These are phyloP conservation scores for Kwoniella sp. DNA, from an alignment of 768 basidiomycete genomes.

Conservation along the genomic window DNA sequence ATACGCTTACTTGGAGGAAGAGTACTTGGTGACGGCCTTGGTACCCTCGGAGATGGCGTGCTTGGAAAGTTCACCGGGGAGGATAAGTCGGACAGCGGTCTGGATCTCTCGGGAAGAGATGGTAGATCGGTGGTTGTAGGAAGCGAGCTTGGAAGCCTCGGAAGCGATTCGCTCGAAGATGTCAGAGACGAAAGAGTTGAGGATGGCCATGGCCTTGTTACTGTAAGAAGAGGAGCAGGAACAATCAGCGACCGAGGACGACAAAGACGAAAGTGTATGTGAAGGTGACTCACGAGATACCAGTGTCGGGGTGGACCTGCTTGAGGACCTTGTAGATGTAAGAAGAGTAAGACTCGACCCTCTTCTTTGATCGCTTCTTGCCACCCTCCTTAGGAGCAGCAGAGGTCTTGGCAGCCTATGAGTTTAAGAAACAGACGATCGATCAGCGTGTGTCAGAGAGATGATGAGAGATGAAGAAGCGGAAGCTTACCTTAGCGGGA, in stretches of 20 bases:
- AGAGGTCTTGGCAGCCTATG: conserved; percentile 72
- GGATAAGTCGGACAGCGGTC: conserved; percentile 92
- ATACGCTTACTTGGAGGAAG: conserved; percentile 53
- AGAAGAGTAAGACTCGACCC: conserved; percentile 92
- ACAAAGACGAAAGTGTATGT: conserved; percentile 74
- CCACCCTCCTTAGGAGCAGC: conserved; percentile 66
- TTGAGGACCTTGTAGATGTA: conserved; percentile 88
- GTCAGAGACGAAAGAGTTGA: conserved; percentile 95
- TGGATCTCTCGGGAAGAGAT: conserved; percentile 99
- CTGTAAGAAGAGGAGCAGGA: conserved; percentile 17
- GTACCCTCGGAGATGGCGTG: conserved; percentile 91
- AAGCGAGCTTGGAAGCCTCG: conserved; percentile 71
- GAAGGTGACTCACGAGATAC: conserved; percentile 88
- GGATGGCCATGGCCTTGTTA: conserved; percentile 96
- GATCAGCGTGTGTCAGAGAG: conserved; percentile 25
- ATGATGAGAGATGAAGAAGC: background rate
- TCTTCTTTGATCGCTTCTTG: conserved; percentile 85
- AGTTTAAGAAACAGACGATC: background rate
- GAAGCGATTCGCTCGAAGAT: conserved; percentile 63
- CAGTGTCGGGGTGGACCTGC: conserved; percentile 97
- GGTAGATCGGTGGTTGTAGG: conserved; percentile 98
- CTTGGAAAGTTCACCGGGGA: conserved; percentile 93
- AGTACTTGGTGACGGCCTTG: conserved; percentile 69
- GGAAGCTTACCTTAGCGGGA: conserved; percentile 60
- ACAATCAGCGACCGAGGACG: conserved; percentile 47